Base-by-base conservation (phyloP, 2,329 filamentous ascomycete species). In the Aspergillus proliferans region DNA sequence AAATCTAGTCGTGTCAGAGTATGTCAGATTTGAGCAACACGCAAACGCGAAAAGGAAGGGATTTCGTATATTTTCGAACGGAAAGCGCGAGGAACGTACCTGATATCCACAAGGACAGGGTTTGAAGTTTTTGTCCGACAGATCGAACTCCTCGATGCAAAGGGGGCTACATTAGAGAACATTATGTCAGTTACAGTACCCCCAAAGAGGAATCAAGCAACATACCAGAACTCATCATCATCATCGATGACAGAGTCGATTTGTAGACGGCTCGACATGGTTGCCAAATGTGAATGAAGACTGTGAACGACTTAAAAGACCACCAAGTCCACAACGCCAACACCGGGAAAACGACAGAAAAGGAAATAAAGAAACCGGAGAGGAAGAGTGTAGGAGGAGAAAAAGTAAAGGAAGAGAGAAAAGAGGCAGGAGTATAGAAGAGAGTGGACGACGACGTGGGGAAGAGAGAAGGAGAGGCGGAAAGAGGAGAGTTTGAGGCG, bases 101-200 rank as follows among this genome's bases (percentile, higher is more conserved):
- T 97, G 92, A 66, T 98, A 98, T 53, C 93, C 93, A 68, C 93
- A 98, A 50, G 92, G 92, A 76, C 93, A 98, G 58, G 93, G 93
- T 64, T 86, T 84, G 72, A 98, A 98, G 73, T 95, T 95, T 70
- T 89, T 88, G 77, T 98, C 93, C 39, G 90, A 94, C 45, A 98
- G 83, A 72, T 98, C 94, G 67, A 98, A 94, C 76, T 98, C 94
- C 74, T 98, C 93, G 66, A 98, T 95, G 69, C 93, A 98, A 56
- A 98, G 86, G 59, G 93, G 93, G 71, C 93, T 98, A 62, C 2
- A 38, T 30, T 49, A 40, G 40, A 40, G 49, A 44, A 47, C 30
- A 21, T 60, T 64, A 62, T 58, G 22, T 19, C 14, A 19, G n/a
- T n/a, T n/a, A 15, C 33, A 41, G 33, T 14, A 45, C 9, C 40